These are phyloP conservation scores for Diutina scorzettiae DNA, from an alignment of 1,139 yeast species.

Conservation along the genomic window DNA sequence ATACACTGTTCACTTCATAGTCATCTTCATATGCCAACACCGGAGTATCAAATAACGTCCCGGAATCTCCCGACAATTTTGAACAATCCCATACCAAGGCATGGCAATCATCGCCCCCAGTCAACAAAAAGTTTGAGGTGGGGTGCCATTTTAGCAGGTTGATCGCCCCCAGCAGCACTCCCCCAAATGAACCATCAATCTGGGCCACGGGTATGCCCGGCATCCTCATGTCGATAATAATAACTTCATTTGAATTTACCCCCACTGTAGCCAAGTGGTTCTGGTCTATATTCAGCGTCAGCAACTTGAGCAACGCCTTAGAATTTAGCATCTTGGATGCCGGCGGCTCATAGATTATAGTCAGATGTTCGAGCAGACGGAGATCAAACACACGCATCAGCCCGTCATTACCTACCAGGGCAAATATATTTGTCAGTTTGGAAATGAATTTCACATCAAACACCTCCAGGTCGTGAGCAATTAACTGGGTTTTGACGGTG, in stretches of 20 bases:
- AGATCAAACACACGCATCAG: conserved; percentile 86
- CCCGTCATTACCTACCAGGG: conserved; percentile 94
- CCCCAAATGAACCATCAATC: conserved; percentile 53
- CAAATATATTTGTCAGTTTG: conserved; percentile 67
- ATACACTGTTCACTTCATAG: conserved; percentile 60
- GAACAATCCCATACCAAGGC: conserved; percentile 72
- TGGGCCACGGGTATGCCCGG: conserved; percentile 73
- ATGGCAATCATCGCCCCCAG: conserved; percentile 89
- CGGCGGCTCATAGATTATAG: conserved; percentile 72
- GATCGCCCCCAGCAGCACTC: conserved; percentile 37
- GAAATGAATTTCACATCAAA: conserved; percentile 81
- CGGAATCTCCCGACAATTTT: conserved; percentile 11
- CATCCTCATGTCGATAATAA: conserved; percentile 72
- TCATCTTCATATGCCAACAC: conserved; percentile 46
- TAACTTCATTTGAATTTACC: conserved; percentile 52
- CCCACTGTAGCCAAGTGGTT: conserved; percentile 71
- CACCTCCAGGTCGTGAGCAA: conserved; percentile 94
- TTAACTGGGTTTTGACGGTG: conserved; percentile 82
- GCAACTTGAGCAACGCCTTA: conserved; percentile 59
- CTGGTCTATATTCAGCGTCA: conserved; percentile 74
- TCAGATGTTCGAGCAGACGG: conserved; percentile 82
- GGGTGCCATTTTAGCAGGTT: conserved; percentile 86
- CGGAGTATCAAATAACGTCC: conserved; percentile 28
- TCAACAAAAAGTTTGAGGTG: conserved; percentile 46
- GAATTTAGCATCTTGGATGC: conserved; percentile 16